phyloP scores from a whole-genome alignment of 345 rosid species.

The Toxicodendron radicans region DNA sequence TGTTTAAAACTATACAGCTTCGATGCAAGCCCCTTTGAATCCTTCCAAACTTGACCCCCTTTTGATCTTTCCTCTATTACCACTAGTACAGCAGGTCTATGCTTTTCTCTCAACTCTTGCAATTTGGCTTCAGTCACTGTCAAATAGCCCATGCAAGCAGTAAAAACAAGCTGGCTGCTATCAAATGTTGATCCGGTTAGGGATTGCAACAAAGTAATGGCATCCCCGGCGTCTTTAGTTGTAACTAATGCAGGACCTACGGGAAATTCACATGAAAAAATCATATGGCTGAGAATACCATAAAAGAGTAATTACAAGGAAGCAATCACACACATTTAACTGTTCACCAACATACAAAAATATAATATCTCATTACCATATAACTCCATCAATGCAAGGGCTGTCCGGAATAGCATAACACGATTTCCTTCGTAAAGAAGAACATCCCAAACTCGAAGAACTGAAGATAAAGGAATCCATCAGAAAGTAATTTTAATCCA shows the following conservation, averaged over 20 bases:
- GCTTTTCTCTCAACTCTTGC: slow-evolving; percentile 70
- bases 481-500: slow-evolving; percentile 15
- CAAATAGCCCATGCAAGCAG: slow-evolving; percentile 86
- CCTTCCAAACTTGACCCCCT: slow-evolving; percentile 63
- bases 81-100: slow-evolving; percentile 64
- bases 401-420: slow-evolving; percentile 89
- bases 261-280: slow-evolving; percentile 18
- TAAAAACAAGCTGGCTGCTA: slow-evolving; percentile 91
- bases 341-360: slow-evolving; percentile 2
- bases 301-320: not conserved
- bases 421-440: slow-evolving; percentile 94
- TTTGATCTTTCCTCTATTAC: slow-evolving; percentile 68
- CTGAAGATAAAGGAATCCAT: slow-evolving; percentile 40
- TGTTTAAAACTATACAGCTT: slow-evolving; percentile 87
- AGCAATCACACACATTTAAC: slow-evolving; percentile 18
- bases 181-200: slow-evolving; percentile 95
- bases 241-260: slow-evolving; percentile 89
- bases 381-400: slow-evolving; percentile 90
- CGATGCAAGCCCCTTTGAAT: slow-evolving; percentile 79
- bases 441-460: slow-evolving; percentile 98
- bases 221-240: slow-evolving; percentile 92
- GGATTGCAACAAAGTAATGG: slow-evolving; percentile 77
- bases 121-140: slow-evolving; percentile 72
- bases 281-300: slow-evolving; percentile 2
- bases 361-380: slow-evolving; percentile 51